Conservation (phyloP, 768 basidiomycete species). For the Hirschioporus abietinus region DNA sequence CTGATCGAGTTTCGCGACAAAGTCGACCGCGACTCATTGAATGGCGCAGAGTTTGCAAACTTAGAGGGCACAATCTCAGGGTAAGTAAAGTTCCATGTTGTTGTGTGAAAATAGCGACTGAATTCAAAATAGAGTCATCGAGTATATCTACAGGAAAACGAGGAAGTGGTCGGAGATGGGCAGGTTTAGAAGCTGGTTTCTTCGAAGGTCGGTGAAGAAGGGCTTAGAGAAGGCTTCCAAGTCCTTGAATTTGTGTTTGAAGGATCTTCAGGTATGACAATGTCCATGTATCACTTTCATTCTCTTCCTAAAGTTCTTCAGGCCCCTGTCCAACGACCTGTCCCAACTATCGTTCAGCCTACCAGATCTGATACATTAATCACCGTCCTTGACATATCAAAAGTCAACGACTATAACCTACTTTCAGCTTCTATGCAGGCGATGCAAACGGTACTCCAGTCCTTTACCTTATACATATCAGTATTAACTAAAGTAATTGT, state of each 20-base stretch:
- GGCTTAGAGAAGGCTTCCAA: neutral
- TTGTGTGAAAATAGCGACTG: neutral
- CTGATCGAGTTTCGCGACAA: neutral
- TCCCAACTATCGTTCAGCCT: neutral
- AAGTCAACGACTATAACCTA: neutral
- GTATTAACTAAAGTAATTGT: neutral
- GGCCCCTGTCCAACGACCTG: neutral
- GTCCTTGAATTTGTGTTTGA: neutral
- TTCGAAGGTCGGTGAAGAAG: neutral
- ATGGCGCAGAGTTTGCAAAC: neutral
- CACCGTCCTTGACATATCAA: neutral
- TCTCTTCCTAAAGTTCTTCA: neutral
- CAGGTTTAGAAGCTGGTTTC: neutral
- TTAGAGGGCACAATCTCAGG: neutral
- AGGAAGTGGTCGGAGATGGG: neutral
- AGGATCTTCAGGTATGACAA: neutral
- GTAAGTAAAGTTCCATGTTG: neutral
- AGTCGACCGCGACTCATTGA: neutral
- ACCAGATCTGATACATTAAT: neutral
- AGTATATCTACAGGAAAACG: neutral
- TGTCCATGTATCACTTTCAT: neutral
- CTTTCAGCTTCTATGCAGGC: neutral
- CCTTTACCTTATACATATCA: neutral
- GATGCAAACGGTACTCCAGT: neutral
- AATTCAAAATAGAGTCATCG: neutral